Percentiles rank a stretch among this genome's conserved stretches.
phyloP scores from a whole-genome alignment of 331 rosid species.

The Rosa hybrid region DNA sequence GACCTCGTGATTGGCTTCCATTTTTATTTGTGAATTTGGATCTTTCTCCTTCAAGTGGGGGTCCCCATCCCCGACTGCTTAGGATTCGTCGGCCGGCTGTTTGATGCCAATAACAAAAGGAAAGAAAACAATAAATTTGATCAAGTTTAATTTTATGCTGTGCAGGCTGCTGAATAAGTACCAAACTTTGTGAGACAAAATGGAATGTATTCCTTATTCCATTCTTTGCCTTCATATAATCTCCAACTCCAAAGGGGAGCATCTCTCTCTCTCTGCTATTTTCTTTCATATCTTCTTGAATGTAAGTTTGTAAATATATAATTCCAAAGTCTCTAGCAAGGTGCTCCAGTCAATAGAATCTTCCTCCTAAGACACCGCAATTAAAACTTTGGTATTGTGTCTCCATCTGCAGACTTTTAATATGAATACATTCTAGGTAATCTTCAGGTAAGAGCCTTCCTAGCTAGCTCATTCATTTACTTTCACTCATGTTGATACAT shows the following conservation, averaged over 20 bases:
- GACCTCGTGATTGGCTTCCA: no score
- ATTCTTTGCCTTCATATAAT: constrained; percentile 70
- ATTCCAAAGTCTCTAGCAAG: constrained; percentile 13
- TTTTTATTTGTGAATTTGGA: no score
- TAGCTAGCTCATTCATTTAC: constrained; percentile 5
- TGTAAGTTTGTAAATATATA: constrained; percentile 17
- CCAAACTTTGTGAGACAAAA: constrained; percentile 89
- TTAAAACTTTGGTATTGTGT: constrained; percentile 33
- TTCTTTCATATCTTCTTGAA: not conserved
- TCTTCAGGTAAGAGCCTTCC: not conserved
- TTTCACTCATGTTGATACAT: not conserved
- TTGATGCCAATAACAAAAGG: constrained; percentile 45
- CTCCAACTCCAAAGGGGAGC: constrained; percentile 52
- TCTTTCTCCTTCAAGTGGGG: constrained; percentile 21
- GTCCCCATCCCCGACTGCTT: not conserved
- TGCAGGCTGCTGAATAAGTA: constrained; percentile 65
- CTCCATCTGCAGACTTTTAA: constrained; percentile 43
- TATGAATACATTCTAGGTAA: not conserved
- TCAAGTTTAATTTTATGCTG: not conserved
- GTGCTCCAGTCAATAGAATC: constrained; percentile 66
- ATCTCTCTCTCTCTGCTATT: constrained; percentile 34
- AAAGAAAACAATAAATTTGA: constrained; percentile 2
- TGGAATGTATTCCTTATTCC: constrained; percentile 70
- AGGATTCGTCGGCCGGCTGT: constrained; percentile 41
- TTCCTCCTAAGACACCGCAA: constrained; percentile 43